Base-by-base conservation (phyloP, 164 flowering plant genomes). In the Magnolia sinica region DNA sequence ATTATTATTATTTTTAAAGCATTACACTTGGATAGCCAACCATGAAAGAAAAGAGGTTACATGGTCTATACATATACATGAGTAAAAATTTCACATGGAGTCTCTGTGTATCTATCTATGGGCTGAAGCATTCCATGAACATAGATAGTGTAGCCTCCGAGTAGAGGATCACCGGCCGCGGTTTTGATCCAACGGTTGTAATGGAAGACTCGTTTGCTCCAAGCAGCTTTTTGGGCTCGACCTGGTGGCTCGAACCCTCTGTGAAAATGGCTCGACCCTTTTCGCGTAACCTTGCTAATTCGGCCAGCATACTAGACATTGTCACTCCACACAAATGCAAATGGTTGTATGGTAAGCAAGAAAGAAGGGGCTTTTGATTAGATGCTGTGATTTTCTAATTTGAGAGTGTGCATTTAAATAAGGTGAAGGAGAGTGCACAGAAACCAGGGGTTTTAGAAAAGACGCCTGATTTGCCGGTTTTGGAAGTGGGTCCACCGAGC, bases 111-210 rank as follows among this genome's bases (percentile, higher is more conserved):
- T 37, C 45, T 4, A 37, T 37, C 45, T 55, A 86, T 75, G 86
- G 79, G 66, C 84, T 80, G 70, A 84, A 79, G 65, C 78, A 85
- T 1, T 84, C 85, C 52, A 86, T 80, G 19, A 87, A 66, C 85
- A 85, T 80, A 16, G 80, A 85, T 67, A 87, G 61, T 20, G 85
- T 81, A 73, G 85, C 84, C 58, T 87, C 90, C 18, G 90, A 84
- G 29, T 9, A 74, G 5, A 50, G 70, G 52, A 72, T 6, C n/a
- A 23, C 22, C 13, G 59, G 65, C 63, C 22, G 14, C 24, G 79
- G 10, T 76, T 71, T 74, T 37, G 50, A 52, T 49, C 1, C 72
- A 8, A 50, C 7, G 58, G 69, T 23, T 68, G 70, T 13, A 22
- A 49, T 11, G 1, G 50, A 58, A 29, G 50, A 49, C 9, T 20